phyloP scores from a whole-genome alignment of 495 filamentous ascomycete species.

The Hypoxylon fragiforme region DNA sequence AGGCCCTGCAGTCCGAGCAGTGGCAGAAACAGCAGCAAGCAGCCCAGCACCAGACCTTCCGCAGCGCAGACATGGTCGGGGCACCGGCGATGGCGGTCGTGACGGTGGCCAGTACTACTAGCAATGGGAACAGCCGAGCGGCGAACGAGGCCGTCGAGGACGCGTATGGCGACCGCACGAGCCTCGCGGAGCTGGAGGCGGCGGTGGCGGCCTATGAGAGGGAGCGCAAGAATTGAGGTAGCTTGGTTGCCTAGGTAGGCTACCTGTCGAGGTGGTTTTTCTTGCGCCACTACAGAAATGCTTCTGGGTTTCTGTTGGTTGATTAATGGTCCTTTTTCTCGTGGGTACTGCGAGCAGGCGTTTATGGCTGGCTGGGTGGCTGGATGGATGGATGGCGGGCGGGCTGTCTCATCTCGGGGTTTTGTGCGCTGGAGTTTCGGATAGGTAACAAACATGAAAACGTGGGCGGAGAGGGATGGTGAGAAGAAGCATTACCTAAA shows the following conservation, averaged over 20 bases:
- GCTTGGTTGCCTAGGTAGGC: not conserved
- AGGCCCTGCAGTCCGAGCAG: conserved; percentile 27
- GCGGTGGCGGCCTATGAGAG: conserved; percentile 59
- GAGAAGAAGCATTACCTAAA: too few species aligned
- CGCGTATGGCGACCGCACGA: conserved; percentile 63
- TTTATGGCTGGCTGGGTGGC: too few species aligned
- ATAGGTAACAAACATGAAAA: not conserved
- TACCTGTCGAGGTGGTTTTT: too few species aligned
- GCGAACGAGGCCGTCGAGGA: conserved; percentile 48
- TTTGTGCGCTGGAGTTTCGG: conserved; percentile 9
- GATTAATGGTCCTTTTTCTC: conserved; percentile 1
- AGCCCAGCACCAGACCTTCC: conserved; percentile 20
- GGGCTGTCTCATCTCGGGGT: too few species aligned
- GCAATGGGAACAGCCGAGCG: too few species aligned
- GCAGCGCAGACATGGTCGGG: conserved; percentile 18
- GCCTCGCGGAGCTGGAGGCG: conserved; percentile 58
- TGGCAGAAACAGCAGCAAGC: conserved; percentile 25
- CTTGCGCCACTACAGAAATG: too few species aligned
- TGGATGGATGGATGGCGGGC: too few species aligned
- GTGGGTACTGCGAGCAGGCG: conserved; percentile 14
- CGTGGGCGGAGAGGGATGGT: not conserved
- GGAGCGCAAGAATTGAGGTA: conserved; percentile 36
- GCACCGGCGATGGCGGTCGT: conserved; percentile 29
- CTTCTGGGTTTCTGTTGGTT: too few species aligned
- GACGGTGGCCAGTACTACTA: conserved; percentile 24